Percentiles rank a stretch among this genome's conserved stretches.
These are phyloP conservation scores for Paramyrothecium sp. DNA, from an alignment of 2,329 filamentous ascomycete species.

Conservation along the genomic window DNA sequence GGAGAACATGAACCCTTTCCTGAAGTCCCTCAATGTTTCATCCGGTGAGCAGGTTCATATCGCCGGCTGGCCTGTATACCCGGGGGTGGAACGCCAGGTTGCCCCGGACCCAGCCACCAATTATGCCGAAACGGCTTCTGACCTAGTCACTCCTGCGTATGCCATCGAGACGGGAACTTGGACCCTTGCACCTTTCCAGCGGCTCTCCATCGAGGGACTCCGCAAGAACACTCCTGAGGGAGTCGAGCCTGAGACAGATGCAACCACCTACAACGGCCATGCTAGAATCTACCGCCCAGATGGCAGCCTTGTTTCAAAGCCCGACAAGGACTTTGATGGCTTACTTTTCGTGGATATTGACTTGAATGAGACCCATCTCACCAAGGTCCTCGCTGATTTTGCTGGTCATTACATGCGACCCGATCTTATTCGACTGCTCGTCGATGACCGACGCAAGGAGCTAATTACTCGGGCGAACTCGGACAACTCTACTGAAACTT, in stretches of 20 bases:
- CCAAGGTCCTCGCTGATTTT: slow-evolving; percentile 30
- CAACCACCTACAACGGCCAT: slow-evolving; percentile 18
- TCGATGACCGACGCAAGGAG: slow-evolving; percentile 21
- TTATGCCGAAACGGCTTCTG: slow-evolving; percentile 20
- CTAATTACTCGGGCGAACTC: slow-evolving; percentile 14
- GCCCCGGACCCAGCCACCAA: slow-evolving; percentile 21
- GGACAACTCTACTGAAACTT: slow-evolving; percentile 5
- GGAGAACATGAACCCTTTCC: slow-evolving; percentile 43
- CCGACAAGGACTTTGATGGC: slow-evolving; percentile 36
- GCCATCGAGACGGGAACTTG: slow-evolving; percentile 22
- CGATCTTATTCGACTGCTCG: slow-evolving; percentile 35
- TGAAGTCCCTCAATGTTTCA: slow-evolving; percentile 22
- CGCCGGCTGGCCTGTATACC: slow-evolving; percentile 25
- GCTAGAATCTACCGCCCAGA: slow-evolving; percentile 22
- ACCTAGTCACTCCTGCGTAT: slow-evolving; percentile 21
- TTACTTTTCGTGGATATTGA: slow-evolving; percentile 52
- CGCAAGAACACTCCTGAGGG: slow-evolving; percentile 22
- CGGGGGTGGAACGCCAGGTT: slow-evolving; percentile 16
- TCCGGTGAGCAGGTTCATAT: slow-evolving; percentile 26
- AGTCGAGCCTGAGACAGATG: slow-evolving; percentile 20
- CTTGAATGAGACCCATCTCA: slow-evolving; percentile 29
- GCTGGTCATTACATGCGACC: slow-evolving; percentile 34
- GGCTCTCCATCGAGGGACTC: slow-evolving; percentile 18
- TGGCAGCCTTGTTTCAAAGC: slow-evolving; percentile 18
- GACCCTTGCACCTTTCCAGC: slow-evolving; percentile 22